These are phyloP conservation scores for Fusarium sp. DNA, from an alignment of 2,329 filamentous ascomycete species.

Conservation along the genomic window DNA sequence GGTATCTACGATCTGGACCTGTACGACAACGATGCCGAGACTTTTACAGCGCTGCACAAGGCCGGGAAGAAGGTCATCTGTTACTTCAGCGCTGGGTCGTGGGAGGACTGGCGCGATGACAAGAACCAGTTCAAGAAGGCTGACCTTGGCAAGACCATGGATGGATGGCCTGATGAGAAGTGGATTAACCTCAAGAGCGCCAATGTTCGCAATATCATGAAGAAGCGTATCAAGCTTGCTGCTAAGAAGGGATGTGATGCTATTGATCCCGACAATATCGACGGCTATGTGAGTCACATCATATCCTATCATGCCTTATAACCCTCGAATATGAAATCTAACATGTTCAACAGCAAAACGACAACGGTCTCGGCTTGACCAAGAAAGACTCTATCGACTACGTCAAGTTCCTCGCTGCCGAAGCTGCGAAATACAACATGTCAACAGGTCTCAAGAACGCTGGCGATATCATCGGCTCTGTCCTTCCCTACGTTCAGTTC, in stretches of 20 bases:
- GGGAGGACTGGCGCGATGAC: conserved; percentile 74
- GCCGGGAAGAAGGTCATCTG: conserved; percentile 75
- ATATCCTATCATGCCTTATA: conserved; percentile 37
- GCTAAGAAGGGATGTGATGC: conserved; percentile 74
- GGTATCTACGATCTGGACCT: conserved; percentile 65
- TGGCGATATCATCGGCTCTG: conserved; percentile 66
- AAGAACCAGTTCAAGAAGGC: conserved; percentile 63
- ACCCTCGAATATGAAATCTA: neutral
- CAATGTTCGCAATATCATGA: conserved; percentile 75
- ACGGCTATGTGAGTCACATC: conserved; percentile 67
- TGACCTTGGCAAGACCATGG: conserved; percentile 70
- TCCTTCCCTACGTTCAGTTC: conserved; percentile 69
- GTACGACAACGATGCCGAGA: conserved; percentile 64
- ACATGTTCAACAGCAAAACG: conserved; percentile 60
- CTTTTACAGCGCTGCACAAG: conserved; percentile 69
- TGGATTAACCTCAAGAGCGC: conserved; percentile 73
- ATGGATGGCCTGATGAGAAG: conserved; percentile 75
- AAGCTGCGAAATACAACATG: conserved; percentile 67
- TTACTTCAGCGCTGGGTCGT: conserved; percentile 81
- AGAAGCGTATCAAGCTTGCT: conserved; percentile 69
- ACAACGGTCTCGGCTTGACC: conserved; percentile 73
- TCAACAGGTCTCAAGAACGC: conserved; percentile 78
- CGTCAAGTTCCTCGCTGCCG: conserved; percentile 69
- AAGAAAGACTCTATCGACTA: conserved; percentile 68
- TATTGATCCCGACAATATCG: conserved; percentile 79